Evolutionary conservation across 768 basidiomycete genomes (phyloP).

Genomic region (Suillus ampliporus): DNA sequence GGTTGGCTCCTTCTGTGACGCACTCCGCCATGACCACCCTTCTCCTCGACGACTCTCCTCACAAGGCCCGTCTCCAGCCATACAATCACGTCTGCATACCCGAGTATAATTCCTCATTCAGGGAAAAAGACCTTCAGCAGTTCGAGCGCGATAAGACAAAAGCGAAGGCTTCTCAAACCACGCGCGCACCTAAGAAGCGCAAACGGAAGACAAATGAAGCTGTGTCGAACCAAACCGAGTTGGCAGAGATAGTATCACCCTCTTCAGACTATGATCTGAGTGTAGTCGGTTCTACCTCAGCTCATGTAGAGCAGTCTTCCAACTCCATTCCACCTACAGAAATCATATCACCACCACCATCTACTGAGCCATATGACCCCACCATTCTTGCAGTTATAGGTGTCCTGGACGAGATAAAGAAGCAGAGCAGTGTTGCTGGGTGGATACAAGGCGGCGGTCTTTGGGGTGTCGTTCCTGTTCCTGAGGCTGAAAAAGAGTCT

Average conservation of each 20-base stretch:
- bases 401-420: slow-evolving; percentile 61
- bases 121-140: slow-evolving; percentile 43
- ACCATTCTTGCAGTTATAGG: slow-evolving; percentile 69
- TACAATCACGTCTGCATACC: slow-evolving; percentile 81
- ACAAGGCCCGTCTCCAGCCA: slow-evolving; percentile 70
- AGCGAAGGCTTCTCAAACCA: slow-evolving; percentile 19
- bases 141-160: slow-evolving; percentile 29
- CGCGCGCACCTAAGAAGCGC: slow-evolving; percentile 10
- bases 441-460: slow-evolving; percentile 70
- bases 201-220: slow-evolving; percentile 10
- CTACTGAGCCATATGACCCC: slow-evolving; percentile 46
- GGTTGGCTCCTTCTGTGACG: background rate
- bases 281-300: background rate
- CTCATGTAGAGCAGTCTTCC: slow-evolving; percentile 1
- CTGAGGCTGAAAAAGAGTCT: slow-evolving; percentile 8
- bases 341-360: background rate
- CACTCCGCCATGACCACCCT: slow-evolving; percentile 56
- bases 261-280: slow-evolving; percentile 13
- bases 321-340: background rate
- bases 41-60: slow-evolving; percentile 57
- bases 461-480: slow-evolving; percentile 16
- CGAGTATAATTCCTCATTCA: slow-evolving; percentile 61
- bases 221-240: slow-evolving; percentile 8
- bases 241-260: background rate
- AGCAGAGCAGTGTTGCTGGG: slow-evolving; percentile 65